Conservation (phyloP, 2,329 filamentous ascomycete species). For the Alternaria sp. region DNA sequence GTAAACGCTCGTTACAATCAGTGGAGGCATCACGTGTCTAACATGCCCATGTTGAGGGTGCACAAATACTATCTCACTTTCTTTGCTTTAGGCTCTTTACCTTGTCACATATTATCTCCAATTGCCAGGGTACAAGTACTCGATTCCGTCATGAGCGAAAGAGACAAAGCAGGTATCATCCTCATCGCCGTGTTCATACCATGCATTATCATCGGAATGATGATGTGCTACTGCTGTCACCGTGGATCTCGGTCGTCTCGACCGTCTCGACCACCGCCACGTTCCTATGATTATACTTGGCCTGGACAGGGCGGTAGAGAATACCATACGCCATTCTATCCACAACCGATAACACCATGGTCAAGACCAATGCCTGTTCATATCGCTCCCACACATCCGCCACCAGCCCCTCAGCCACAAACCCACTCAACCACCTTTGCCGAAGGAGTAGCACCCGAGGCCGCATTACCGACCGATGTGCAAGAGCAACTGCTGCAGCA, state of each 20-base stretch:
- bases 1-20: not conserved
- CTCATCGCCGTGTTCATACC: not conserved
- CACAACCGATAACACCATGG: not conserved
- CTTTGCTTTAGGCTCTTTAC: not conserved
- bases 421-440: too few species aligned
- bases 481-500: too few species aligned
- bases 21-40: accelerated
- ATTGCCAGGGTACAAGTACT: not conserved
- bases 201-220: not conserved
- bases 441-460: too few species aligned
- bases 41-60: not conserved
- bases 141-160: not conserved
- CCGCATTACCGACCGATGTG: too few species aligned
- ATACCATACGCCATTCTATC: accelerated
- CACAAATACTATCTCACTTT: too few species aligned
- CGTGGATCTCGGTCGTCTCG: not conserved
- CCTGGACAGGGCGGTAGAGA: not conserved
- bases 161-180: not conserved
- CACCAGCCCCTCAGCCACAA: too few species aligned
- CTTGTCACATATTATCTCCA: too few species aligned
- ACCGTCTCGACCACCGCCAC: not conserved
- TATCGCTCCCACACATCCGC: too few species aligned
- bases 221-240: not conserved
- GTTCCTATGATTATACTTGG: not conserved
- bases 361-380: accelerated